Conservation (phyloP, 345 rosid species). For the Crucihimalaya himalaica region DNA sequence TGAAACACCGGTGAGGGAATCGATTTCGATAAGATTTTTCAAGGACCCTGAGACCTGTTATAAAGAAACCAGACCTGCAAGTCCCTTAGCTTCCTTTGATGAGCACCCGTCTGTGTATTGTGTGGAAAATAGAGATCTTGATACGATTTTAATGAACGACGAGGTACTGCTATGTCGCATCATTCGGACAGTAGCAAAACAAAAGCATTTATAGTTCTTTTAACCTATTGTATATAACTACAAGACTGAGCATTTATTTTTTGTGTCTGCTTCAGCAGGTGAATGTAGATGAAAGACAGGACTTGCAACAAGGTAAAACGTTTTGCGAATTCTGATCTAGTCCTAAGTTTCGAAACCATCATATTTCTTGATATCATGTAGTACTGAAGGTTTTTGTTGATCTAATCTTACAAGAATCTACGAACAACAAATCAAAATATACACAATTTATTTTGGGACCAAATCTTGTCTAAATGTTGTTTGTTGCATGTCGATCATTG, state of each 20-base stretch:
- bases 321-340: too few species aligned
- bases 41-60: slow-evolving; percentile 44
- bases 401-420: too few species aligned
- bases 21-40: slow-evolving; percentile 45
- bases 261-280: slow-evolving; percentile 30
- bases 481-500: slow-evolving; percentile 20
- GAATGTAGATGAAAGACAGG: slow-evolving; percentile 23
- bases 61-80: slow-evolving; percentile 25
- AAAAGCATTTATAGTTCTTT: not conserved
- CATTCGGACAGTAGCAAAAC: not conserved
- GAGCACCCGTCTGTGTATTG: slow-evolving; percentile 27
- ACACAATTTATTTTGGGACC: not conserved
- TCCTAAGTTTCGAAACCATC: too few species aligned
- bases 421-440: too few species aligned
- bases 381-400: too few species aligned
- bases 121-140: slow-evolving; percentile 44
- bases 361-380: too few species aligned
- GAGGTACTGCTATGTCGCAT: slow-evolving; percentile 43
- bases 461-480: not conserved
- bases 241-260: not conserved
- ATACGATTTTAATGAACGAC: slow-evolving; percentile 46
- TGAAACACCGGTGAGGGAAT: slow-evolving; percentile 57
- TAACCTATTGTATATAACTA: not conserved
- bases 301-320: slow-evolving; percentile 39
- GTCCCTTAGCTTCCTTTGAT: slow-evolving; percentile 29